Evolutionary conservation across 2,329 filamentous ascomycete genomes (phyloP).

Genomic region (Tolypocladium tundrense): DNA sequence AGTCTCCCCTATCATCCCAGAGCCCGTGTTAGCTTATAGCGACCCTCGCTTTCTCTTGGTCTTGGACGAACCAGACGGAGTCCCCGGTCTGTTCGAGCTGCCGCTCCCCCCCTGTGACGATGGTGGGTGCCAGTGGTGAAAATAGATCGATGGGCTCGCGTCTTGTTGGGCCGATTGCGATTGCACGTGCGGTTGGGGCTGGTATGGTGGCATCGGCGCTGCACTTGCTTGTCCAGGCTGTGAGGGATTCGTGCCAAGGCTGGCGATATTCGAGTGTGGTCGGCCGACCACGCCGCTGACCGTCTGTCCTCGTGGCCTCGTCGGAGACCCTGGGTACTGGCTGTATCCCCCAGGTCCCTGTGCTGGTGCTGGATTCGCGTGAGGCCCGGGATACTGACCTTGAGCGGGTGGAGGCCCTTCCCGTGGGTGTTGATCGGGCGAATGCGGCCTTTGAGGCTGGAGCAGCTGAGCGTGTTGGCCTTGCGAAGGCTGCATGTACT

Average conservation of each 20-base stretch:
- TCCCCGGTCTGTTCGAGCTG: conserved; percentile 55
- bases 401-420: conserved; percentile 33
- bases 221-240: conserved; percentile 17
- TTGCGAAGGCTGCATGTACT: conserved; percentile 46
- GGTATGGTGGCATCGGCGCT: conserved; percentile 27
- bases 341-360: conserved; percentile 29
- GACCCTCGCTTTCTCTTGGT: conserved; percentile 36
- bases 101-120: conserved; percentile 46
- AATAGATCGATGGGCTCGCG: conserved; percentile 70
- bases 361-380: conserved; percentile 16
- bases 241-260: conserved; percentile 34
- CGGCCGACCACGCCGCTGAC: conserved; percentile 30
- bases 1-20: conserved; percentile 53
- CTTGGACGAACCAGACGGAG: conserved; percentile 63
- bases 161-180: conserved; percentile 49
- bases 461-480: conserved; percentile 40
- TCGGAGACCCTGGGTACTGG: conserved; percentile 38
- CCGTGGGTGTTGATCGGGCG: conserved; percentile 41
- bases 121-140: conserved; percentile 88
- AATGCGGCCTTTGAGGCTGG: conserved; percentile 36
- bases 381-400: conserved; percentile 28
- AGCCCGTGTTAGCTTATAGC: conserved; percentile 27
- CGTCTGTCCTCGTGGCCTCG: conserved; percentile 39
- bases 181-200: conserved; percentile 37
- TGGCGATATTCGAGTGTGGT: conserved; percentile 28